Evolutionary conservation across 1,139 yeast species (phyloP), one percentile per base, ranked within the genome.

Genomic region (Blastobotrys raffinosifermentans): DNA sequence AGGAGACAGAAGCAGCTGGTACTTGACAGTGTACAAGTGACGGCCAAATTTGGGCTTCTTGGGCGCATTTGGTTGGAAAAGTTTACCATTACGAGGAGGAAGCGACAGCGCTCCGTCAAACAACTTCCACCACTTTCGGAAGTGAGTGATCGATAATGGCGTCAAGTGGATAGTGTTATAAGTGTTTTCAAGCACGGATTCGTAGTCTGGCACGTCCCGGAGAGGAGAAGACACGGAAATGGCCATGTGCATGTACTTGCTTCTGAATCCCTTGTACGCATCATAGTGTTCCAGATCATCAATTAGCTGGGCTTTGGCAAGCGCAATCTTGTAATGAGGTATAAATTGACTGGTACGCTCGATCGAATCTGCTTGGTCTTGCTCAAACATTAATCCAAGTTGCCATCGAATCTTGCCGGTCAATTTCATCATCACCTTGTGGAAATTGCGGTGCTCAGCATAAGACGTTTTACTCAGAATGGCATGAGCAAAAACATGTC

Each of bases 81-180:
- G 58, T 10, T 64, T 63, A 0, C 97, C 97, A 29, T 73, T 70
- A 41, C 86, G 72, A 3, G 85, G 72, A 0, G 97, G 96, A 25
- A 85, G 64, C 4, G 94, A 79, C 20, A 81, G 64, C 21, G 74
- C 72, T 31, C 84, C 76, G 18, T 80, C 76, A 52, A 91, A 77
- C 38, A 80, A 70, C 34, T 69, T 63, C 95, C 96, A 87, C 97
- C 97, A 91, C 27, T 64, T 61, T 51, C 74, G 76, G 64, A 89
- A 89, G 49, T 82, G 82, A 9, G 64, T 61, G 46, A 86, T 66
- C 0, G 81, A 70, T 26, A 69, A 61, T 0, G 96, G 96, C 0
- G 94, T 71, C 29, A 89, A 61, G 56, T 87, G 93, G 11, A 80
- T 73, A 1, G 87, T 71, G 59, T 87, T 89, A 50, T 74, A 76